Conservation (phyloP, 2,329 filamentous ascomycete species). For the Teratosphaeria nubilosa region DNA sequence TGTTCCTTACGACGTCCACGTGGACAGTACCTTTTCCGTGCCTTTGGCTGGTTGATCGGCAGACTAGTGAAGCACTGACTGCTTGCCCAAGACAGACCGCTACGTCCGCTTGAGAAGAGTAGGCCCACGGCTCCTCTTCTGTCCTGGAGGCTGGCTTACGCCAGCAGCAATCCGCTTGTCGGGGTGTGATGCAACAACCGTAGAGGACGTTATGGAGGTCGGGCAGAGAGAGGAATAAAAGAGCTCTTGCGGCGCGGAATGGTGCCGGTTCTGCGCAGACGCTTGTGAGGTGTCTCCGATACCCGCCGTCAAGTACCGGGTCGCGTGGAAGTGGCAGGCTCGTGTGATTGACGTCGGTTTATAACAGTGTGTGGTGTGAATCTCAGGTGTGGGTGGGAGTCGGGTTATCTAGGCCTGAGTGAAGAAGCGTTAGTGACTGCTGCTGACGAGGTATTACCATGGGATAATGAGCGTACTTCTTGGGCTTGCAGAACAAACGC, state of each 20-base stretch:
- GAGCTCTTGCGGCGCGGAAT: slow-evolving; percentile 81
- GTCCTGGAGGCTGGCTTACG: slow-evolving; percentile 66
- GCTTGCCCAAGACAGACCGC: slow-evolving; percentile 86
- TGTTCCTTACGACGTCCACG: not conserved
- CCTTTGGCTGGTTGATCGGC: not conserved
- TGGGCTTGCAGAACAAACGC: slow-evolving; percentile 87
- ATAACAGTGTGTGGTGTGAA: slow-evolving; percentile 20
- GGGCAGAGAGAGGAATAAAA: slow-evolving; percentile 69
- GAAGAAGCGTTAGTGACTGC: slow-evolving; percentile 6
- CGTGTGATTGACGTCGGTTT: slow-evolving; percentile 53
- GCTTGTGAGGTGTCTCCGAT: slow-evolving; percentile 71
- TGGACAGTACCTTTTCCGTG: not conserved
- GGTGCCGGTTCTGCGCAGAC: slow-evolving; percentile 54
- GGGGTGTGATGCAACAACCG: slow-evolving; percentile 46
- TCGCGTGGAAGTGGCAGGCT: slow-evolving; percentile 55
- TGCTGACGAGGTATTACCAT: slow-evolving; percentile 13
- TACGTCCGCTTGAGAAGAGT: slow-evolving; percentile 84
- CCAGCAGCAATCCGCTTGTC: slow-evolving; percentile 59
- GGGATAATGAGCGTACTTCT: slow-evolving; percentile 71
- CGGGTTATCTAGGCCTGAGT: slow-evolving; percentile 56
- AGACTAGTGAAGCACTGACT: slow-evolving; percentile 78
- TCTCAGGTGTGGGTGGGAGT: slow-evolving; percentile 29
- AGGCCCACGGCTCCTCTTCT: slow-evolving; percentile 65
- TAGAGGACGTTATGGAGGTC: slow-evolving; percentile 80
- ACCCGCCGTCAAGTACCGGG: slow-evolving; percentile 41